Evolutionary conservation across 2,329 filamentous ascomycete species (phyloP).

Genomic region (Colletotrichum euphorbiae): DNA sequence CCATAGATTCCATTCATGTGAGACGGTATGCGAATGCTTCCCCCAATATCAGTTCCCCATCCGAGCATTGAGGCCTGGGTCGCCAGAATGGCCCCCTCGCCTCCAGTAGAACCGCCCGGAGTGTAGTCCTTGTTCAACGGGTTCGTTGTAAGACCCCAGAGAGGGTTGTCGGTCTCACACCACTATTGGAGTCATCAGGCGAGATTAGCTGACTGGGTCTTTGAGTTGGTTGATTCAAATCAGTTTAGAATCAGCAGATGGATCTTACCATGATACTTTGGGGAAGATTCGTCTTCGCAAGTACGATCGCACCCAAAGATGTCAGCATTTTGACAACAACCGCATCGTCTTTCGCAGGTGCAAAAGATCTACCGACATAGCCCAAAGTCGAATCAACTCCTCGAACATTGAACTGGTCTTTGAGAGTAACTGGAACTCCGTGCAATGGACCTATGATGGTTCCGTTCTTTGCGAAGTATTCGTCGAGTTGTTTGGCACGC

Average conservation of each 20-base stretch:
- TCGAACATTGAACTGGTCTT: conserved; percentile 70
- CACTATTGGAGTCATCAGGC: conserved; percentile 45
- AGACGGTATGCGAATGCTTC: conserved; percentile 54
- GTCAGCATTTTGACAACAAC: conserved; percentile 69
- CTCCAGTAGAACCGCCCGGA: conserved; percentile 74
- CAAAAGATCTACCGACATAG: conserved; percentile 62
- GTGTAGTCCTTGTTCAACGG: conserved; percentile 70
- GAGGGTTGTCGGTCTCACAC: conserved; percentile 55
- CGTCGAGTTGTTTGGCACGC: conserved; percentile 53
- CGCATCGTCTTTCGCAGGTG: conserved; percentile 62
- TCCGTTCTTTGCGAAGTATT: conserved; percentile 50
- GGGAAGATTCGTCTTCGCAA: conserved; percentile 77
- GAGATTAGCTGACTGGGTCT: neutral
- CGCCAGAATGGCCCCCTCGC: conserved; percentile 57
- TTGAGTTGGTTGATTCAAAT: neutral
- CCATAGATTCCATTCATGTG: conserved; percentile 50
- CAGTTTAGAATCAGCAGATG: neutral
- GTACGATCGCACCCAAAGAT: conserved; percentile 70
- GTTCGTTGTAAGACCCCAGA: conserved; percentile 72
- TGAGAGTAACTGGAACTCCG: conserved; percentile 63
- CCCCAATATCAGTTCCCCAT: conserved; percentile 56
- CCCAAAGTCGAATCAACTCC: conserved; percentile 62
- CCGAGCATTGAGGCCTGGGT: conserved; percentile 55
- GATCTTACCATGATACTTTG: conserved; percentile 63
- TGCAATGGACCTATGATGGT: conserved; percentile 67